phyloP scores from a whole-genome alignment of 164 flowering plant genomes.

The Malania oleifera region DNA sequence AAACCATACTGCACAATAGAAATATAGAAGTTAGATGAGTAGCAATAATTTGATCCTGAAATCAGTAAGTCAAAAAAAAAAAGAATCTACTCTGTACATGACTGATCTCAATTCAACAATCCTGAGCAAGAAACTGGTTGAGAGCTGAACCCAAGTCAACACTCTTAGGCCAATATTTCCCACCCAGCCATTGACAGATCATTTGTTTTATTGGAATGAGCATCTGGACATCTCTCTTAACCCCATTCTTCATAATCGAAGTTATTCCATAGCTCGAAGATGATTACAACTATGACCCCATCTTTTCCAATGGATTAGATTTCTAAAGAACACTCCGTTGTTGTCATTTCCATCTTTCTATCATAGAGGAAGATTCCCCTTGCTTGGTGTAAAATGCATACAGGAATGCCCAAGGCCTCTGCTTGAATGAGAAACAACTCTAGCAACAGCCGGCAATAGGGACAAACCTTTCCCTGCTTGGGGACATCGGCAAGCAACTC shows the following conservation, averaged over 20 bases:
- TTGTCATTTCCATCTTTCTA: background rate
- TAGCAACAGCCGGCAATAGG: constrained; percentile 60
- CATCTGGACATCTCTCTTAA: background rate
- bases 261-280: no score
- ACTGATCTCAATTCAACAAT: constrained; percentile 8
- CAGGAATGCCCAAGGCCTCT: background rate
- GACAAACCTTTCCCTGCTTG: constrained; percentile 30
- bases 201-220: background rate
- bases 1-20: background rate
- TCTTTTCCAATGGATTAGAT: background rate
- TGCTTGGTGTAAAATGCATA: background rate
- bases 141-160: constrained; percentile 1
- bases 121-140: background rate
- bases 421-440: background rate
- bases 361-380: background rate
- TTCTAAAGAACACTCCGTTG: background rate
- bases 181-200: background rate
- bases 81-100: constrained; percentile 5
- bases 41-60: background rate
- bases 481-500: constrained; percentile 38
- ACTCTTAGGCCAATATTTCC: background rate
- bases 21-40: background rate
- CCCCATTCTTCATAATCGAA: background rate
- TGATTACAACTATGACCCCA: no score
- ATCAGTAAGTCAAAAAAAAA: background rate